Conservation (phyloP, 495 filamentous ascomycete genomes). For the Lichenothelia convexa region DNA sequence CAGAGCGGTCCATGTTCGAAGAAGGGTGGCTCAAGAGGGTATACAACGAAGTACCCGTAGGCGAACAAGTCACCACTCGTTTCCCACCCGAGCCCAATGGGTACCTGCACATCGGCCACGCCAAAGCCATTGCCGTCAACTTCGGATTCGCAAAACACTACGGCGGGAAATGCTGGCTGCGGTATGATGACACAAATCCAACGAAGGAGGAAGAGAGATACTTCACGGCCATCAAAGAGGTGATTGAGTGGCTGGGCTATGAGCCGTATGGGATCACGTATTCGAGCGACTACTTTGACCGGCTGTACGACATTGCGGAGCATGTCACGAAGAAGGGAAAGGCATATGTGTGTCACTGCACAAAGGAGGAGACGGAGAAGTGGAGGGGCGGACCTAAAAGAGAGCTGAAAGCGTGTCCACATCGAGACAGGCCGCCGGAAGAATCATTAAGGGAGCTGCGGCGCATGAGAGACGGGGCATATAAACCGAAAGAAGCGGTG, state of each 20-base stretch:
- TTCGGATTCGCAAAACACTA: slow-evolving; percentile 86
- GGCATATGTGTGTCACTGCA: slow-evolving; percentile 65
- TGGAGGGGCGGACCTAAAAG: slow-evolving; percentile 57
- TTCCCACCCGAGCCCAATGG: slow-evolving; percentile 88
- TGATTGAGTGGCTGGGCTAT: slow-evolving; percentile 28
- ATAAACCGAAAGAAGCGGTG: slow-evolving; percentile 70
- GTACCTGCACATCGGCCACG: slow-evolving; percentile 76
- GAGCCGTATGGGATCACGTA: slow-evolving; percentile 49
- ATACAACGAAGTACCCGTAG: slow-evolving; percentile 53
- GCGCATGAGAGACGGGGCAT: slow-evolving; percentile 81
- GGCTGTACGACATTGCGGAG: slow-evolving; percentile 74
- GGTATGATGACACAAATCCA: slow-evolving; percentile 29
- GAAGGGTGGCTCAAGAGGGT: slow-evolving; percentile 67
- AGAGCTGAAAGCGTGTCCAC: slow-evolving; percentile 56
- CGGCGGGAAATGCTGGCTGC: slow-evolving; percentile 46
- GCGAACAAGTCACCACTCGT: slow-evolving; percentile 52
- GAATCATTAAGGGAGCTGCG: slow-evolving; percentile 69
- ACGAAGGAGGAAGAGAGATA: slow-evolving; percentile 26
- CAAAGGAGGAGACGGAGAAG: slow-evolving; percentile 55
- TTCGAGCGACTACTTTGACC: slow-evolving; percentile 67
- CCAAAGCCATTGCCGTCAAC: slow-evolving; percentile 93
- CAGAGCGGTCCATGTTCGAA: slow-evolving; percentile 65
- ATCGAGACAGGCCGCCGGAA: slow-evolving; percentile 55
- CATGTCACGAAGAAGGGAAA: slow-evolving; percentile 54
- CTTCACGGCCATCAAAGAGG: slow-evolving; percentile 24